Evolutionary conservation across 148 eudicot genomes (phyloP), one percentile per base, ranked within the genome.

Genomic region (Camellia japonica): DNA sequence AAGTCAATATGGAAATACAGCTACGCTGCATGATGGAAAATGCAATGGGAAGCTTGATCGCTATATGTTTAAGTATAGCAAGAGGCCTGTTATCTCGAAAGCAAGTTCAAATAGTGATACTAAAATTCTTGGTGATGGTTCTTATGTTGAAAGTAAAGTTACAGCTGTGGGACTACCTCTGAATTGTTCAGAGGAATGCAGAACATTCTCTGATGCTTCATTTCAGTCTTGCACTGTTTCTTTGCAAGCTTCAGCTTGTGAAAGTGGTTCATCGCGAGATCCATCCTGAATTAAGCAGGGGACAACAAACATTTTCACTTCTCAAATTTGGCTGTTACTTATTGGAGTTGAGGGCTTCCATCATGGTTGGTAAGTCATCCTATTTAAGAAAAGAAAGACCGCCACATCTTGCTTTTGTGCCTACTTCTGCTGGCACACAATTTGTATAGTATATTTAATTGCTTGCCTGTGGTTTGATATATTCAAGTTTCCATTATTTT

Each of bases 11-110:
- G 85, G 68, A 44, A 81, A 83, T 46, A 67, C 52, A 70, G 15
- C 38, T 38, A 68, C 78, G 38, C 38, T 30, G 75, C 76, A 30
- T 60, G 82, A n/a, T 71, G 81, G 64, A 76, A 82, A 72, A 60
- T 61, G 72, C 47, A 82, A 78, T 62, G 66, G 55, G 71, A 82
- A 82, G 49, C 54, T 19, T 46, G 84, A 85, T 65, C 81, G 88
- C 71, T 82, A 75, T 79, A 46, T 82, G 70, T 76, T 84, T 60
- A 87, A 84, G 79, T 90, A 89, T 75, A 85, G 79, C 13, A 84
- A 78, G 89, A 89, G 81, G 80, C 23, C 61, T 72, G 64, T 13
- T 64, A 80, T 42, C 7, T 56, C 42, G 73, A 81, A 78, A 84
- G 80, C 9, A 75, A 66, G 75, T 56, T 68, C 68, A 49, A 70